Base-by-base conservation (phyloP, 352 stramenopile genomes). In the Pythium aquatile region DNA sequence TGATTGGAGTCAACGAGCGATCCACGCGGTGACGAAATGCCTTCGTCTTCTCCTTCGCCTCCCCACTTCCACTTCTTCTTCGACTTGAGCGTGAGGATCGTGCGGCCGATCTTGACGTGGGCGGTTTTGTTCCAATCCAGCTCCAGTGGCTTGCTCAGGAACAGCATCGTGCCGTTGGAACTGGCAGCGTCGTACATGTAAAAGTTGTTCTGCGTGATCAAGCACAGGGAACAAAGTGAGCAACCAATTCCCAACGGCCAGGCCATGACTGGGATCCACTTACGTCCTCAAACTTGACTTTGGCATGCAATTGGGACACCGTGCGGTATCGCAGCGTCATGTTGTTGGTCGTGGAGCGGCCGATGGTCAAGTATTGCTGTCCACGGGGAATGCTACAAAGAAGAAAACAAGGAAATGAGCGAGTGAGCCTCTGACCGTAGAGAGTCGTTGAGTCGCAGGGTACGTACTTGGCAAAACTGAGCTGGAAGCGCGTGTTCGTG, bases 401-500 rank as follows among this genome's bases (percentile, higher is more conserved):
- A 33, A 40, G 11, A 70, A 46, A 57, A 17, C 37, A 30, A 33
- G 56, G 55, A 56, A 65, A 63, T 5, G 20, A 24, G 20, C 20
- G 20, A 63, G 56, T 57, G 7, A 42, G 55, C 32, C 16, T 52
- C 2, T 8, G n/a, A 5, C 7, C 33, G 8, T 5, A n/a, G 5
- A 64, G 20, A 24, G 39, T 54, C 20, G 20, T 11, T 5, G 16
- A n/a, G 4, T 40, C 14, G 30, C n/a, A 49, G 1, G 28, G 26
- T 49, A 88, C 81, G 10, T 75, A 94, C 85, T 90, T 96, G 54
- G 86, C 85, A 70, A 97, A 97, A 65, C 85, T 96, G 42, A 97
- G 78, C 67, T 97, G 91, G 74, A 97, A 97, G 24, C 91, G 87
- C 49, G 91, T 97, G 70, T 96, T 97, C 14, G 93, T 97, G 7